Evolutionary conservation across 1,284 basidiomycete genomes (phyloP).

Genomic region (Ustilago esculenta): DNA sequence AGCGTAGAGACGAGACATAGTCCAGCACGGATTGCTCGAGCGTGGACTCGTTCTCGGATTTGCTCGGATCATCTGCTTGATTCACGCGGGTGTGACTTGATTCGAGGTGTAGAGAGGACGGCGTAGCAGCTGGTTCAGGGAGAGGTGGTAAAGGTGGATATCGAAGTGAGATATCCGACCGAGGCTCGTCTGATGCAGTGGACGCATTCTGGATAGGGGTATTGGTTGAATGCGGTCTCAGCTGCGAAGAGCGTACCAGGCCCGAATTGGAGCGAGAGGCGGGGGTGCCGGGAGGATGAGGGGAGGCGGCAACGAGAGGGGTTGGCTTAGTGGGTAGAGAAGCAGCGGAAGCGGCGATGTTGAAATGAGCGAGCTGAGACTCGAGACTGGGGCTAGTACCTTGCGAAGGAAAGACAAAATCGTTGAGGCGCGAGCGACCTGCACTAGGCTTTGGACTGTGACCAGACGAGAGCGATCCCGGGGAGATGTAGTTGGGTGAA

Average conservation of each 20-base stretch:
- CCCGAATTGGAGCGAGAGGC: neutral
- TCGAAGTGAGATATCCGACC: constrained; percentile 32
- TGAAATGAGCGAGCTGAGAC: constrained; percentile 18
- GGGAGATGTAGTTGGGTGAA: constrained; percentile 11
- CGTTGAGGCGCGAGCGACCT: constrained; percentile 13
- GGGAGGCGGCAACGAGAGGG: neutral
- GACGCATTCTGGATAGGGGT: neutral
- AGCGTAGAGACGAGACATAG: constrained; percentile 18
- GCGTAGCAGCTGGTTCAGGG: constrained; percentile 13
- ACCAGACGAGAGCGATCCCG: constrained; percentile 10
- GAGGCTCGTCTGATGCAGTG: neutral
- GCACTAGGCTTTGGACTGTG: constrained; percentile 24
- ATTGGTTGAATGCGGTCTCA: neutral
- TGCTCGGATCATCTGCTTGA: neutral
- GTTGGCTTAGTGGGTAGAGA: constrained; percentile 7
- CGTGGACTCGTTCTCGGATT: neutral
- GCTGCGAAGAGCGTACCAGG: neutral
- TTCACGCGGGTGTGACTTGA: neutral
- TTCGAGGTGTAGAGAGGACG: constrained; percentile 1
- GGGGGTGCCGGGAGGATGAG: too few species aligned
- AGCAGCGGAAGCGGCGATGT: neutral
- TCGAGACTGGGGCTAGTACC: constrained; percentile 16
- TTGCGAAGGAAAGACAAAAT: constrained; percentile 16
- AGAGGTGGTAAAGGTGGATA: constrained; percentile 30
- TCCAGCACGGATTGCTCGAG: constrained; percentile 1